Evolutionary conservation across 768 basidiomycete species (phyloP), one percentile per base, ranked within the genome.

Genomic region (Tulasnella sp.): DNA sequence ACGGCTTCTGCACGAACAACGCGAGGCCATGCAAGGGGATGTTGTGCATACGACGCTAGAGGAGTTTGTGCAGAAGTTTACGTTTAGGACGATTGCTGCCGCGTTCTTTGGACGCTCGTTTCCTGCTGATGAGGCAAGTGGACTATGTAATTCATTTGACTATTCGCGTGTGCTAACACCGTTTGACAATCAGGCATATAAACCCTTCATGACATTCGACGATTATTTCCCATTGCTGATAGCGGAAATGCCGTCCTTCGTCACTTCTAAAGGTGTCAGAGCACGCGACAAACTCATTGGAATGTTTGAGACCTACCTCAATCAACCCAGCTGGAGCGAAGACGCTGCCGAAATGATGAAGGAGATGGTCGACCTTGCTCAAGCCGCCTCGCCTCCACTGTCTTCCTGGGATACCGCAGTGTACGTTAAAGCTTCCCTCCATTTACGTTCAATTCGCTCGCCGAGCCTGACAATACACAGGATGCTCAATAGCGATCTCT

Each of bases 191-290:
- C n/a, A 53, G 51, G 27, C 37, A 6, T 53, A 53, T n/a, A 25
- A 53, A 17, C 19, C 19, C 12, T 62, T 62, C 49, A 23, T 49
- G 3, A 45, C 23, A 4, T 62, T 62, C 42, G 61, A 60, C 49
- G 45, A 51, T 11, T 59, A 46, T 3, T 46, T 62, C 32, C 48
- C 59, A 2, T 36, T 57, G 8, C 34, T 60, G 4, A 55, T 55
- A 12, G 59, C 40, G 35, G 41, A 51, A 14, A 25, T 57, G 11
- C 59, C 59, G 15, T 14, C 25, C 17, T 56, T 56, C 27, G 36
- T 62, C 32, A 41, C 51, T 14, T n/a, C 56, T 25, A 52, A 42
- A n/a, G 48, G 49, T 2, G 46, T 56, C 2, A 21, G 49, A 2
- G 48, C 34, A 14, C 36, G 42, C 21, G 46, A 57, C n/a, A 49